These are phyloP conservation scores for Lichtheimia corymbifera DNA, from an alignment of 371 early-diverging fungal genomes.

Conservation along the genomic window DNA sequence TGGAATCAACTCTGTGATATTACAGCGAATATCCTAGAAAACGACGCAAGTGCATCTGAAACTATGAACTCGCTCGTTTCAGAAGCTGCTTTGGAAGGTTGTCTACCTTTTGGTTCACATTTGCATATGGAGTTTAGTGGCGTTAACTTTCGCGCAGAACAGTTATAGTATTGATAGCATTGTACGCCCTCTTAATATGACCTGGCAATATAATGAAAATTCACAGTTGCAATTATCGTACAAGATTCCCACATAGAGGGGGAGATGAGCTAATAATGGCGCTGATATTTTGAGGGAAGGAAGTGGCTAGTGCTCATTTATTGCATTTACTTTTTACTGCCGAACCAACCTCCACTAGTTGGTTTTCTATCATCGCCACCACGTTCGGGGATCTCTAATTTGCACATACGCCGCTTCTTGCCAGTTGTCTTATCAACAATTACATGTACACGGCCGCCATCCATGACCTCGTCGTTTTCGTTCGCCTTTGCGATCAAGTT, in stretches of 20 bases:
- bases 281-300: too few relatives aligned
- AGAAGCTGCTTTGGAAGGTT: conserved; percentile 49
- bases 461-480: conserved; percentile 57
- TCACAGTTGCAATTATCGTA: too few relatives aligned
- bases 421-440: conserved; percentile 35
- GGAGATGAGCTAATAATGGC: too few relatives aligned
- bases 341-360: conserved; percentile 37
- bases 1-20: conserved; percentile 43
- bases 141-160: too few relatives aligned
- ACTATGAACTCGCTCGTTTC: conserved; percentile 39
- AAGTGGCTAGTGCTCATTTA: too few relatives aligned
- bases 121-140: conserved; percentile 47
- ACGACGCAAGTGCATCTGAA: conserved; percentile 45
- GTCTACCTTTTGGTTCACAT: conserved; percentile 48
- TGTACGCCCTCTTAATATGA: too few relatives aligned
- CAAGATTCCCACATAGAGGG: too few relatives aligned
- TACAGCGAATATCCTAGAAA: conserved; percentile 42
- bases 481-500: conserved; percentile 61
- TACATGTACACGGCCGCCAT: conserved; percentile 49
- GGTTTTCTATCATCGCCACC: conserved; percentile 43
- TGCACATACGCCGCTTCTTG: conserved; percentile 35
- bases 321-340: conserved; percentile 25
- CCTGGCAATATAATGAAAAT: too few relatives aligned
- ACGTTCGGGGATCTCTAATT: conserved; percentile 39
- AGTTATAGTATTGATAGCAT: too few relatives aligned